These are phyloP conservation scores for Suhomyces choctaworum DNA, from an alignment of 1,139 yeast species.

Conservation along the genomic window DNA sequence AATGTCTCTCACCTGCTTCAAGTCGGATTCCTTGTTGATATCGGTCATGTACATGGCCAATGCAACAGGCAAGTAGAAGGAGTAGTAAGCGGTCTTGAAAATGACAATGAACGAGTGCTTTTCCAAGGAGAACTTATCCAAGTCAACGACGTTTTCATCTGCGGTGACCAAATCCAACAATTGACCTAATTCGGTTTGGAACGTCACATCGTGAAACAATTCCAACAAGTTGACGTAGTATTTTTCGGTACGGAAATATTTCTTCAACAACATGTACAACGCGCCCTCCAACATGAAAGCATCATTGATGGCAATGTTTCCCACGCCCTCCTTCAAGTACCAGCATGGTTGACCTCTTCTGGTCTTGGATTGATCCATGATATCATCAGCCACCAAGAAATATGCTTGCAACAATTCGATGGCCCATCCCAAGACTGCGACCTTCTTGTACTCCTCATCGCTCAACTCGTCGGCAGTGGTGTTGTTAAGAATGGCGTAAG, in stretches of 20 bases:
- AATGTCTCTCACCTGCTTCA: slow-evolving; percentile 85
- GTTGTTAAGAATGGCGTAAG: slow-evolving; percentile 76
- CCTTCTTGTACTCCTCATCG: slow-evolving; percentile 72
- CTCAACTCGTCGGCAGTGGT: slow-evolving; percentile 58
- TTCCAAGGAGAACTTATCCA: slow-evolving; percentile 78
- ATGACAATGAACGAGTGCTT: slow-evolving; percentile 95
- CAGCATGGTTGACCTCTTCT: slow-evolving; percentile 99
- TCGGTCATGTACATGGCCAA: slow-evolving; percentile 95
- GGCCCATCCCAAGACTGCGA: slow-evolving; percentile 93
- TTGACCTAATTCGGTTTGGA: slow-evolving; percentile 98
- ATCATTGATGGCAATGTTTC: slow-evolving; percentile 94
- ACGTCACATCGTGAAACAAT: slow-evolving; percentile 90
- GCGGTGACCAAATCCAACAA: slow-evolving; percentile 93
- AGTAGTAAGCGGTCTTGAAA: slow-evolving; percentile 96
- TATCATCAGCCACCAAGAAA: slow-evolving; percentile 96
- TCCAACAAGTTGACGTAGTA: slow-evolving; percentile 91
- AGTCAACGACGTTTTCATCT: slow-evolving; percentile 91
- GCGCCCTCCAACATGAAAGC: slow-evolving; percentile 97
- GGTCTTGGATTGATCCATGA: slow-evolving; percentile 96
- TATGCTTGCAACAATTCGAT: slow-evolving; percentile 95
- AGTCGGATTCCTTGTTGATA: slow-evolving; percentile 62
- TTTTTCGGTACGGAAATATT: slow-evolving; percentile 75
- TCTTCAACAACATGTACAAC: slow-evolving; percentile 84
- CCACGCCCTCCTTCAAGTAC: slow-evolving; percentile 81
- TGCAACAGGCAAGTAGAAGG: slow-evolving; percentile 96